Evolutionary conservation across 164 flowering plant species (phyloP).

Genomic region (Kalanchoe fedtschenkoi): DNA sequence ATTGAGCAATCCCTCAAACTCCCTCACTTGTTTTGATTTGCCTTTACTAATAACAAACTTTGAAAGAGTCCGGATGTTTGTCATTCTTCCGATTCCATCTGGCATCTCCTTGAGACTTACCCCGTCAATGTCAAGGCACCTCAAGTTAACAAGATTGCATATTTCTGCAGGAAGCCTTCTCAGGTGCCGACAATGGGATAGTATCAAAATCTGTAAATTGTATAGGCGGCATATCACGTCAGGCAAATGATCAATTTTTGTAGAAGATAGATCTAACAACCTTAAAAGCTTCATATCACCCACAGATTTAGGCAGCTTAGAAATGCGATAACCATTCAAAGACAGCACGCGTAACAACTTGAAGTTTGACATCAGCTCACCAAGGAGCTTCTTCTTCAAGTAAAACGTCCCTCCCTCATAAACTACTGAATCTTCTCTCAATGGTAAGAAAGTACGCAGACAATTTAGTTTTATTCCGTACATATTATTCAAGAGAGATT

Average conservation of each 20-base stretch:
- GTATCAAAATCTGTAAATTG: constrained; percentile 11
- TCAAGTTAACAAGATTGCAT: neutral
- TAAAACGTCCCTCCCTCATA: neutral
- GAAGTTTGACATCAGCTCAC: constrained; percentile 10
- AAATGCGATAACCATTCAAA: neutral
- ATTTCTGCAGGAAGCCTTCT: neutral
- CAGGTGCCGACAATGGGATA: neutral
- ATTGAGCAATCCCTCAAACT: constrained; percentile 1
- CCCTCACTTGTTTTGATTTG: neutral
- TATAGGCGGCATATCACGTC: neutral
- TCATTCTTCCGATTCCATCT: neutral
- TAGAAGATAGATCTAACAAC: constrained; percentile 9
- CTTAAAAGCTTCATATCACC: constrained; percentile 13
- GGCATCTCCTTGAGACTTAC: neutral
- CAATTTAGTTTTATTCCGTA: neutral
- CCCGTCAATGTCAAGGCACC: neutral
- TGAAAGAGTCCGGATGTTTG: constrained; percentile 1
- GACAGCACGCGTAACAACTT: constrained; percentile 14
- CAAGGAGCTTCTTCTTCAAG: neutral
- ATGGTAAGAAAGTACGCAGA: constrained; percentile 23
- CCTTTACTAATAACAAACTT: constrained; percentile 1
- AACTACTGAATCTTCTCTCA: too few relatives aligned
- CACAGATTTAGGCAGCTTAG: constrained; percentile 5
- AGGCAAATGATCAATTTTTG: constrained; percentile 2
- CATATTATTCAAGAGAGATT: constrained; percentile 8